Percentiles rank a stretch among this genome's conserved stretches.
These are phyloP conservation scores for Candida methanosorbosa DNA, from an alignment of 805 yeast species.

Conservation along the genomic window DNA sequence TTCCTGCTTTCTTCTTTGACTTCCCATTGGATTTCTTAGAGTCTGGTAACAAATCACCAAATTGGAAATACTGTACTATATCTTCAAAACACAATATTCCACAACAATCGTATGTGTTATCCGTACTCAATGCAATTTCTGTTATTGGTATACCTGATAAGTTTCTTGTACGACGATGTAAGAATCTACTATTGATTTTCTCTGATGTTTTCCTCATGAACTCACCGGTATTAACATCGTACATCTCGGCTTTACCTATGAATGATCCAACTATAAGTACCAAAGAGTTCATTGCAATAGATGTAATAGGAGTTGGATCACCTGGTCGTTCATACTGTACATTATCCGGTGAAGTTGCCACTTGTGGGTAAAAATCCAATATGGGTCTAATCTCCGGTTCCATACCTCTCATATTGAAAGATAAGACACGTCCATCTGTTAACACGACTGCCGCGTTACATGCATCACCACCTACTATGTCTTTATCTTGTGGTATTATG, in stretches of 20 bases:
- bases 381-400: conserved; percentile 13
- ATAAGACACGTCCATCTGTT: conserved; percentile 30
- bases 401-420: conserved; percentile 31
- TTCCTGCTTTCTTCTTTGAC: conserved; percentile 11
- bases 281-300: conserved; percentile 19
- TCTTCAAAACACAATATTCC: conserved; percentile 36
- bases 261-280: conserved; percentile 30
- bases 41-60: conserved; percentile 28
- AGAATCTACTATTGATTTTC: conserved; percentile 2
- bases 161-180: neutral
- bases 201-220: conserved; percentile 23
- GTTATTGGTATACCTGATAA: neutral
- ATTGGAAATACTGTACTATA: conserved; percentile 35
- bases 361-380: conserved; percentile 11
- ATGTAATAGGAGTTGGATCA: conserved; percentile 7
- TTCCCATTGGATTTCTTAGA: conserved; percentile 8
- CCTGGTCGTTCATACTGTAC: neutral
- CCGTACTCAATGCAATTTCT: conserved; percentile 7
- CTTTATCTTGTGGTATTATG: neutral
- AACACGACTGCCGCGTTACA: conserved; percentile 24
- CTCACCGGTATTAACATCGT: conserved; percentile 35
- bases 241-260: conserved; percentile 33
- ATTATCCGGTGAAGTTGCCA: neutral
- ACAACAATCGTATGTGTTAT: conserved; percentile 25
- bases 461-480: conserved; percentile 22